These are phyloP conservation scores for Wickerhamomyces silvicola DNA, from an alignment of 805 yeast genomes.

Conservation along the genomic window DNA sequence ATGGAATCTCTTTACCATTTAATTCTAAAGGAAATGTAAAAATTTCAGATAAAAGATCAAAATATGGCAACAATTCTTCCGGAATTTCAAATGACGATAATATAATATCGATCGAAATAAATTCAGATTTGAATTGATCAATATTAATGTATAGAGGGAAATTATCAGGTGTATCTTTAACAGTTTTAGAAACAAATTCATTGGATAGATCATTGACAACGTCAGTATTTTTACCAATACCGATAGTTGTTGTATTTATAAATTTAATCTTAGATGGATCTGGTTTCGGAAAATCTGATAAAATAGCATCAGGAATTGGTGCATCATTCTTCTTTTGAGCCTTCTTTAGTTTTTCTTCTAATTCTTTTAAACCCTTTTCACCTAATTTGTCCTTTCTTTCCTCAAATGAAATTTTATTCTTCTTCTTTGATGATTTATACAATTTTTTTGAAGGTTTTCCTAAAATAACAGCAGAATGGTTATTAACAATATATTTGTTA, in stretches of 20 bases:
- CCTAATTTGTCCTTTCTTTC: conserved; percentile 51
- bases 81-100: conserved; percentile 51
- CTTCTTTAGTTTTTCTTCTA: conserved; percentile 43
- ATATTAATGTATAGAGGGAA: conserved; percentile 69
- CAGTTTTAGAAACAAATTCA: conserved; percentile 21
- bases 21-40: conserved; percentile 66
- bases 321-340: conserved; percentile 67
- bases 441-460: conserved; percentile 65
- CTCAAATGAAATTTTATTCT: conserved; percentile 41
- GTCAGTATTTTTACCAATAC: conserved; percentile 43
- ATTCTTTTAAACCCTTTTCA: conserved; percentile 46
- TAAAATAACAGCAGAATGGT: conserved; percentile 57
- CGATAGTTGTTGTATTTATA: conserved; percentile 60
- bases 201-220: conserved; percentile 25
- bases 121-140: conserved; percentile 76
- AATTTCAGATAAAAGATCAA: conserved; percentile 59
- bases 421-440: conserved; percentile 45
- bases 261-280: conserved; percentile 71
- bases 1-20: conserved; percentile 55
- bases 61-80: conserved; percentile 50
- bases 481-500: conserved; percentile 47
- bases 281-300: conserved; percentile 60
- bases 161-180: conserved; percentile 32
- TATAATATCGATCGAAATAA: conserved; percentile 60
- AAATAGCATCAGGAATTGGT: conserved; percentile 67